phyloP scores from a whole-genome alignment of 352 stramenopile genomes.

The Pythium scleroteichum region DNA sequence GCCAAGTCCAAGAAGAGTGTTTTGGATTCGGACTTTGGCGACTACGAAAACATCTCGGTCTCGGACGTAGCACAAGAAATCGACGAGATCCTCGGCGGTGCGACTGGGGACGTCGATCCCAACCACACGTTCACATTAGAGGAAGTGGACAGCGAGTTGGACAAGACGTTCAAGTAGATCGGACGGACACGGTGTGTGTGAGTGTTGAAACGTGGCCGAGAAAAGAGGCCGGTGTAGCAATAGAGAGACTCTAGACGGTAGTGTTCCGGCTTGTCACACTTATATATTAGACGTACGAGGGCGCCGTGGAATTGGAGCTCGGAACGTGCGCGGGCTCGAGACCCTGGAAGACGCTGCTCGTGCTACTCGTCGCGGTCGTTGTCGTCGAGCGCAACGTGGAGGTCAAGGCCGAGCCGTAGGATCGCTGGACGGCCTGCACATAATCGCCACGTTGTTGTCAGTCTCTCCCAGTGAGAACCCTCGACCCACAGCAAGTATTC shows the following conservation, averaged over 20 bases:
- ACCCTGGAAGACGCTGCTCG: constrained; percentile 10
- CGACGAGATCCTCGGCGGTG: constrained; percentile 24
- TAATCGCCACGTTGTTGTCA: no score
- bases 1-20: constrained; percentile 18
- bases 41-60: constrained; percentile 30
- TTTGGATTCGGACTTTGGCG: constrained; percentile 24
- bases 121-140: constrained; percentile 24
- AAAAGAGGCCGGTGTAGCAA: constrained; percentile 14
- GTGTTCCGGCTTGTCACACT: not conserved
- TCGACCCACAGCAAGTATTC: not conserved
- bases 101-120: constrained; percentile 10
- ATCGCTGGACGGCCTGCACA: constrained; percentile 21
- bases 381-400: constrained; percentile 11
- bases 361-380: not conserved
- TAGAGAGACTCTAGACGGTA: constrained; percentile 10
- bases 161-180: constrained; percentile 22
- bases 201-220: not conserved
- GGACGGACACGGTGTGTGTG: not conserved
- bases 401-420: constrained; percentile 25
- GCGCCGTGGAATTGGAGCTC: not conserved
- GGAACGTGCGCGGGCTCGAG: constrained; percentile 1
- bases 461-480: no score
- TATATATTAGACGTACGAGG: constrained; percentile 26
- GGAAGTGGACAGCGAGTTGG: constrained; percentile 24
- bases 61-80: constrained; percentile 28